These are phyloP conservation scores for Cryptosporidium parvum DNA, from an alignment of 169 alveolate species.

Conservation along the genomic window DNA sequence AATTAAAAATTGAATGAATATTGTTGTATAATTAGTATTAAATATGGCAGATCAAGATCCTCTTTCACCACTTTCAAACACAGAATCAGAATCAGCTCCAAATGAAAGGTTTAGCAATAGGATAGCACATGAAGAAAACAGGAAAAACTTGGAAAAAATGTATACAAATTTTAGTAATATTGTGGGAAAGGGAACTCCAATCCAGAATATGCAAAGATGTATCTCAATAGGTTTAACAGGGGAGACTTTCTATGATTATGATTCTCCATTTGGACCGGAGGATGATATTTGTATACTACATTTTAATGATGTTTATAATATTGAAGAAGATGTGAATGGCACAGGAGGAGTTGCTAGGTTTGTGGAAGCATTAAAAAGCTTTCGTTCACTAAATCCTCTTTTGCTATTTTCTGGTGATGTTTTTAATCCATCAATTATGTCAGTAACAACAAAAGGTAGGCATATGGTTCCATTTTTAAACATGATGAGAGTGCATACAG, in stretches of 20 bases:
- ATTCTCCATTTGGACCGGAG: conserved; percentile 80
- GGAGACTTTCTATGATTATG: conserved; percentile 81
- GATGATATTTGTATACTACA: conserved; percentile 87
- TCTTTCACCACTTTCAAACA: conserved; percentile 45
- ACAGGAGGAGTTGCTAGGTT: conserved; percentile 92
- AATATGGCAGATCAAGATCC: conserved; percentile 62
- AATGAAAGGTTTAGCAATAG: background rate
- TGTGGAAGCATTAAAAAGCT: conserved; percentile 83
- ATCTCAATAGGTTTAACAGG: conserved; percentile 64
- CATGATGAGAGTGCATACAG: conserved; percentile 85
- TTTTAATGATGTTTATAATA: conserved; percentile 93
- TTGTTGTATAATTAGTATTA: background rate
- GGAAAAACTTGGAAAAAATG: conserved; percentile 2
- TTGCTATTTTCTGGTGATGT: conserved; percentile 91
- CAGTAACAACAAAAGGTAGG: conserved; percentile 87
- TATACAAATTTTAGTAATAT: conserved; percentile 13
- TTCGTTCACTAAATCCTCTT: conserved; percentile 78
- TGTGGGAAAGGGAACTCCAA: conserved; percentile 60
- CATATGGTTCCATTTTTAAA: conserved; percentile 87
- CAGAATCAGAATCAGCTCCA: background rate
- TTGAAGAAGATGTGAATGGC: conserved; percentile 85
- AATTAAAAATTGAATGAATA: background rate
- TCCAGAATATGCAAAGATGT: conserved; percentile 25
- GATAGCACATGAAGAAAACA: background rate
- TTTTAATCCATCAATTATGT: conserved; percentile 90